phyloP scores from a whole-genome alignment of 2,329 filamentous ascomycete species.

The Claviceps pusilla region DNA sequence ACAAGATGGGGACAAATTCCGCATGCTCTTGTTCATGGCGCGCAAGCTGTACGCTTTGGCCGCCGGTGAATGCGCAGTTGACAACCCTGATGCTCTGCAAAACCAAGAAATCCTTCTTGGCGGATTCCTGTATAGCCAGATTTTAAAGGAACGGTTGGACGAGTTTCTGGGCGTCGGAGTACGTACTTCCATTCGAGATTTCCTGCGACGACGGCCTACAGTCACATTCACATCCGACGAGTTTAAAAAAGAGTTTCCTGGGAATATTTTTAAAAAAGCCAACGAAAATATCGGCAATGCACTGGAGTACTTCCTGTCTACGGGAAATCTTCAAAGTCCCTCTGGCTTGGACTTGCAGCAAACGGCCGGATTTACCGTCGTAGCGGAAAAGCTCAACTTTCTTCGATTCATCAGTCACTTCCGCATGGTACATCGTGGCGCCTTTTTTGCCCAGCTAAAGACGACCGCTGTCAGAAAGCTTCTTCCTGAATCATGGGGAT shows the following conservation, averaged over 20 bases:
- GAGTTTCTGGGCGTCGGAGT: conserved; percentile 57
- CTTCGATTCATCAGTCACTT: conserved; percentile 97
- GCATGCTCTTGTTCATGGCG: conserved; percentile 88
- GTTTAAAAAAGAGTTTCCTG: conserved; percentile 66
- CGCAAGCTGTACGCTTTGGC: conserved; percentile 88
- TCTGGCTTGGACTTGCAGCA: conserved; percentile 91
- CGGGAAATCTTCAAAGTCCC: conserved; percentile 80
- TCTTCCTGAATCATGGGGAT: conserved; percentile 93
- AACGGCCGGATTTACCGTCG: conserved; percentile 84
- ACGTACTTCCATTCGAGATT: conserved; percentile 39
- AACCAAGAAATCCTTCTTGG: conserved; percentile 92
- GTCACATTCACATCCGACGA: conserved; percentile 61
- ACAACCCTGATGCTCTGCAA: conserved; percentile 93
- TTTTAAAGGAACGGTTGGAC: conserved; percentile 86
- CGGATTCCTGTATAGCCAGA: conserved; percentile 86
- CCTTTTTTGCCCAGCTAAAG: conserved; percentile 95
- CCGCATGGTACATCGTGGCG: conserved; percentile 96
- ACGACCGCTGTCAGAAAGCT: conserved; percentile 94
- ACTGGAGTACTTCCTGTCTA: conserved; percentile 91
- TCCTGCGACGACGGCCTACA: conserved; percentile 38
- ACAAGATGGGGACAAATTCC: conserved; percentile 85
- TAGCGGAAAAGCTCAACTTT: conserved; percentile 98
- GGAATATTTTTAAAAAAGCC: conserved; percentile 61
- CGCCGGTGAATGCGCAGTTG: conserved; percentile 78
- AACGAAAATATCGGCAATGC: conserved; percentile 80